Base-by-base conservation (phyloP, 495 filamentous ascomycete genomes). In the Durotheca rogersii region DNA sequence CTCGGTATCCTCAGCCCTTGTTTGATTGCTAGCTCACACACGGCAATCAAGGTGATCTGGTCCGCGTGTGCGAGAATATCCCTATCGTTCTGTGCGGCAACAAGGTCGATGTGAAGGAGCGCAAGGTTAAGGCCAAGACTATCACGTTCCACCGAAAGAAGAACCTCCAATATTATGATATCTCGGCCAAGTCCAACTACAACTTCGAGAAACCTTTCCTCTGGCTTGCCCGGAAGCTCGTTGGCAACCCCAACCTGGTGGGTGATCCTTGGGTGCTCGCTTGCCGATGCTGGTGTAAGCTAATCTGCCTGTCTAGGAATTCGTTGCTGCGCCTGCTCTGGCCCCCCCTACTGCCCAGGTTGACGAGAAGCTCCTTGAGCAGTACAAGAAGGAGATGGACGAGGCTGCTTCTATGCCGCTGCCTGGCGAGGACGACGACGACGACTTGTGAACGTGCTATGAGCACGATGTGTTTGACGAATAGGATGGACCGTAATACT, bases 161-260 rank as follows among this genome's bases (percentile, higher is more conserved):
- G 86, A 97, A 97, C 78, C 84, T 99, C 12, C 94, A 99, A 74
- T 99, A 99, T 84, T 99, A 99, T 81, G 94, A 99, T 57, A 99
- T 99, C 70, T 95, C 89, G 37, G 94, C 94, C 71, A 99, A 99
- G 82, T 96, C 90, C 61, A 99, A 99, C 79, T 99, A 99, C 80
- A 99, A 99, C 86, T 99, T 99, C 78, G 94, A 99, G 86, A 99
- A 99, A 84, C 94, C 94, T 52, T 99, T 99, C 88, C 84, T 99
- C 53, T 99, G 94, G 94, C 86, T 99, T 62, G 94, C 93, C 43
- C 84, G 94, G 67, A 97, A 99, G 84, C 82, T 97, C 37, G 94
- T 96, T 52, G 94, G 93, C 69, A 96, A 99, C 80, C 81, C 87
- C 56, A 71, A 75, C 58, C 76, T 99, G 70, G 90, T 96, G 79